Conservation (phyloP, 176 grass and related monocot genomes). For the Aegilops umbellulata region DNA sequence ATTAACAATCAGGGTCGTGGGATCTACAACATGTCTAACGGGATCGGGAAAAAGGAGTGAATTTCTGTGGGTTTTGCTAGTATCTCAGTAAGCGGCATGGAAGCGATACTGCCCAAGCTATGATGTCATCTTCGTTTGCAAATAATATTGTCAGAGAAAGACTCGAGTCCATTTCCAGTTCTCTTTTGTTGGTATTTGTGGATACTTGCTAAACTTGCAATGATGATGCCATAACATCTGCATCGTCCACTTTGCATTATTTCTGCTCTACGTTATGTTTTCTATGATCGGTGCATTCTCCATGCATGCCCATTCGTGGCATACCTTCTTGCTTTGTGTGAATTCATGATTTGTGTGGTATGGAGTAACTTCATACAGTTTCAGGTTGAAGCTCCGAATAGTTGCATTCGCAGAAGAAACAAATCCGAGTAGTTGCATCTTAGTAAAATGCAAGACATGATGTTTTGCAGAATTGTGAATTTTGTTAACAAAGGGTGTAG, state of each 20-base stretch:
- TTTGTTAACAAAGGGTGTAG: no score
- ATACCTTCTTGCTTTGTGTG: no score
- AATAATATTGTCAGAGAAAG: conserved; percentile 42
- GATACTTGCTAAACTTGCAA: conserved; percentile 21
- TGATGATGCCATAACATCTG: conserved; percentile 10
- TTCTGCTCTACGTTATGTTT: no score
- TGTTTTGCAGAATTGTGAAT: no score
- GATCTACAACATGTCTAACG: conserved; percentile 58
- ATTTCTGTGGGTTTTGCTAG: background rate
- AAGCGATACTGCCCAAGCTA: background rate
- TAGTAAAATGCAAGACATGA: no score
- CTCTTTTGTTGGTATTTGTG: conserved; percentile 14
- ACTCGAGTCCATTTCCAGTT: background rate
- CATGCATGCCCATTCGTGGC: no score
- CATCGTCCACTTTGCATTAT: background rate
- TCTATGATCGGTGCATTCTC: no score
- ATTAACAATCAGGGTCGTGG: conserved; percentile 45
- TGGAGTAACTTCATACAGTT: no score
- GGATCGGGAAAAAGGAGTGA: conserved; percentile 68
- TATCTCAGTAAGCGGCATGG: conserved; percentile 7
- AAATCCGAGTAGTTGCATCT: no score
- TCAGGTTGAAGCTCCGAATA: no score
- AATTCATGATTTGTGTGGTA: no score
- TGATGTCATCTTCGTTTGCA: conserved; percentile 15
- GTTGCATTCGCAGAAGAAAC: no score